Percentiles rank a stretch among this genome's conserved stretches.
Conservation (phyloP, 768 basidiomycete species). For the Fibroporia radiculosa region DNA sequence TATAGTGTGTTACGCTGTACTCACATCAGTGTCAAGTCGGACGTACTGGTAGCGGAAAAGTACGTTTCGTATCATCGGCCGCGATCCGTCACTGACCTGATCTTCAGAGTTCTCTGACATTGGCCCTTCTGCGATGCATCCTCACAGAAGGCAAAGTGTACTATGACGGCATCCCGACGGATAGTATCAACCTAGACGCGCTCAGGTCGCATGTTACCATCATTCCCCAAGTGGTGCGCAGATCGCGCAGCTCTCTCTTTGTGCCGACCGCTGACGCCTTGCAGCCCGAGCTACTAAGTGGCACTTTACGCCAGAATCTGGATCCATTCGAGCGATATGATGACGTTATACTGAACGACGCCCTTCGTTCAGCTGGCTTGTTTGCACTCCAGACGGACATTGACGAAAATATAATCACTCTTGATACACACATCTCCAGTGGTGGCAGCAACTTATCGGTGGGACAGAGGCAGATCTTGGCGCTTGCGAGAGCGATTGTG, state of each 20-base stretch:
- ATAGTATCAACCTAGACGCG: slow-evolving; percentile 37
- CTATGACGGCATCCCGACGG: slow-evolving; percentile 36
- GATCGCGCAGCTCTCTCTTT: background rate
- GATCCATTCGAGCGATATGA: slow-evolving; percentile 53
- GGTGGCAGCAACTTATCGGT: slow-evolving; percentile 42
- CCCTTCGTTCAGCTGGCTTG: slow-evolving; percentile 41
- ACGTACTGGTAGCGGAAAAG: slow-evolving; percentile 51
- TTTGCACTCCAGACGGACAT: slow-evolving; percentile 28
- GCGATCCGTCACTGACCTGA: slow-evolving; percentile 7
- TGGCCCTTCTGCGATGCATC: slow-evolving; percentile 44
- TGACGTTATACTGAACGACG: slow-evolving; percentile 41
- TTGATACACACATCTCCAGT: slow-evolving; percentile 37
- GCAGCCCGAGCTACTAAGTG: slow-evolving; percentile 5
- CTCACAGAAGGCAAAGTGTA: slow-evolving; percentile 38
- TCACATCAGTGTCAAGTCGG: slow-evolving; percentile 27
- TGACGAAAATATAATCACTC: slow-evolving; percentile 32
- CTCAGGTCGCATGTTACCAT: slow-evolving; percentile 40
- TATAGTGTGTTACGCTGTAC: background rate
- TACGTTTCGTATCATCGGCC: slow-evolving; percentile 6
- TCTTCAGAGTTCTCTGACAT: slow-evolving; percentile 39
- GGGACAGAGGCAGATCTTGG: slow-evolving; percentile 54
- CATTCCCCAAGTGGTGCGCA: slow-evolving; percentile 31
- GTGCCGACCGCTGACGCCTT: background rate
- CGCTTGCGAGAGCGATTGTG: slow-evolving; percentile 51
- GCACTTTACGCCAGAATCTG: slow-evolving; percentile 42